Conservation (phyloP, 352 stramenopile genomes). For the Blastocystis sp. region DNA sequence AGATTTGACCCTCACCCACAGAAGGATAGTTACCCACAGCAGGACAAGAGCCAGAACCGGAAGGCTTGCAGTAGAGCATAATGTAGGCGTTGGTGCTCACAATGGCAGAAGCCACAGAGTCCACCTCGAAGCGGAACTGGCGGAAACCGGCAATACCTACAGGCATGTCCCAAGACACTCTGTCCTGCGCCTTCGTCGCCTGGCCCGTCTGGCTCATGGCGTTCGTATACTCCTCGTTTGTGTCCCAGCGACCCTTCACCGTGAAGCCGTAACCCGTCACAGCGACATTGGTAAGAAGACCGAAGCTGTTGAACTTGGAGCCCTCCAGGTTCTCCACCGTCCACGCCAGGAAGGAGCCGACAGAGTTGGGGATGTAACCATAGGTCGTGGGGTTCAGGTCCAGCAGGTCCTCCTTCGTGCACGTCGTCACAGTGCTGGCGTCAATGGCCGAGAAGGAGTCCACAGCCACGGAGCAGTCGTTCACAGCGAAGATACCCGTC, state of each 20-base stretch:
- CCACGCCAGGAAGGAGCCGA: neutral
- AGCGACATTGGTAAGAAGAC: neutral
- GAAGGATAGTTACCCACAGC: slow-evolving; percentile 36
- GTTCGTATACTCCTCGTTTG: neutral
- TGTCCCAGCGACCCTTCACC: neutral
- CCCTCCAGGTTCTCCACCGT: slow-evolving; percentile 38
- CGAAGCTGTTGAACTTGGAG: slow-evolving; percentile 34
- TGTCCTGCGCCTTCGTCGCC: neutral
- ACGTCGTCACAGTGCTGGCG: neutral
- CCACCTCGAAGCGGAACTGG: neutral
- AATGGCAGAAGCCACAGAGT: neutral
- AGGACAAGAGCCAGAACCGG: slow-evolving; percentile 18
- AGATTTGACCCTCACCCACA: slow-evolving; percentile 42
- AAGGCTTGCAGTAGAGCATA: slow-evolving; percentile 24
- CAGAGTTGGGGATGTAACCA: neutral
- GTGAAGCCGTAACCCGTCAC: neutral
- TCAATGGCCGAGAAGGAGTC: slow-evolving; percentile 7
- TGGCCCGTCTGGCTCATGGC: neutral
- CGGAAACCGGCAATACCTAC: slow-evolving; percentile 35
- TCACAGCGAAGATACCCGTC: slow-evolving; percentile 31
- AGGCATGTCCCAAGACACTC: neutral
- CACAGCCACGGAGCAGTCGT: slow-evolving; percentile 22
- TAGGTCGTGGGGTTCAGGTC: neutral
- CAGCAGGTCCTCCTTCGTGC: neutral
- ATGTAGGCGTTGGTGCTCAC: neutral